Base-by-base conservation (phyloP, 2,329 filamentous ascomycete genomes). In the Dichotomopilus funicola region DNA sequence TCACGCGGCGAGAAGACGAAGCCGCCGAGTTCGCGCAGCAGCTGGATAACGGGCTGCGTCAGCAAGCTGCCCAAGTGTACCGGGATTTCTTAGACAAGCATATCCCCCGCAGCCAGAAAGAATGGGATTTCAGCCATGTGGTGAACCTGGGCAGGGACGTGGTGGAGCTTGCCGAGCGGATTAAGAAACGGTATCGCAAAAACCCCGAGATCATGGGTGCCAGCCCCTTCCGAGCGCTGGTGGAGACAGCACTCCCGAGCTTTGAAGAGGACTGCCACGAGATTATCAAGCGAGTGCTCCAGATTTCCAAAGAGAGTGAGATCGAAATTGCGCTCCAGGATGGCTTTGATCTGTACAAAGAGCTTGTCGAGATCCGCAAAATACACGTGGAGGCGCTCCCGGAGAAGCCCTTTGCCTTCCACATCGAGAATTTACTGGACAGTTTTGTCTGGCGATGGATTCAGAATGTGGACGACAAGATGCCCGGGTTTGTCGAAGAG, bases 371-470 rank as follows among this genome's bases (percentile, higher is more conserved):
- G 61, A 89, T 96, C 58, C 86, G 94, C 35, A 79, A 81, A 37
- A 89, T 95, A 33, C 91, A 96, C 68, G 78, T 80, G 6, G 81
- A 88, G 59, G 86, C 84, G 27, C 78, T 96, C 13, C 89, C 89
- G 0, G 78, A 78, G 61, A 76, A 83, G 58, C 81, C 83, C 1
- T 99, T 97, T 69, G 86, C 85, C 4, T 96, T 97, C 69, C 85
- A 91, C 61, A 81, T 99, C 44, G 94, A 99, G 71, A 82, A 85
- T 43, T 75, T 95, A 12, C 78, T 99, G 13, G 88, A 91, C 59
- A 87, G 89, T 38, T 99, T 97, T 69, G 94, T 97, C 5, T 97
- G 91, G 91, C 85, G 90, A 56, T 99, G 91, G 91, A 89, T 99
- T 60, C 79, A 81, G 53, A 82, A 85, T 60, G 91, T 90, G 6